Base-by-base conservation (phyloP, 2,329 filamentous ascomycete genomes). In the Huntiella omanensis region DNA sequence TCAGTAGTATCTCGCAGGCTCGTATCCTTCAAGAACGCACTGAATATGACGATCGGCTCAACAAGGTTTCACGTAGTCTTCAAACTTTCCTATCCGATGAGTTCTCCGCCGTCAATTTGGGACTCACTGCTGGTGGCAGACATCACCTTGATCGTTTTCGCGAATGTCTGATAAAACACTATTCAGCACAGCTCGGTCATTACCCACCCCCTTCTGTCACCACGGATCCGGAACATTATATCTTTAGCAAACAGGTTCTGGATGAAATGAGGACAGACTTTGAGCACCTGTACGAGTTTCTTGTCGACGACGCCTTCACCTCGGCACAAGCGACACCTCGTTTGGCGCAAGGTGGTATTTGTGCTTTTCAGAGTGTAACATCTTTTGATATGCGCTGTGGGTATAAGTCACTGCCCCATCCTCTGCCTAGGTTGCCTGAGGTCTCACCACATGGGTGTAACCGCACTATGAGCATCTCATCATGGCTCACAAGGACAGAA, bases 71-170 rank as follows among this genome's bases (percentile, higher is more conserved):
- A 1, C 59, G 57, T 40, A 74, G 74, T 55, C 60, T 91, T 2
- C 64, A 65, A n/a, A 71, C 65, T 5, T 85, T 91, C 55, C 68
- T 87, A 5, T 73, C 79, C 41, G 71, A 82, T 22, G 81, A 86
- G 50, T 62, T 87, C 3, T 80, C 77, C 0, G 68, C 79, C 41
- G 62, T 73, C 1, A 64, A 77, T 45, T 62, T 85, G n/a, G 79
- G 78, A 2, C 65, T 87, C 1, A 65, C 75, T 1, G 59, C 66
- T 1, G 71, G 68, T 1, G 70, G 74, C 3, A 66, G 77, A 51
- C 67, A 71, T 3, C 83, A 91, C 54, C 68, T 88, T 1, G 76
- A 85, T 51, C 71, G 73, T 1, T 88, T 88, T 57, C 69, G 82
- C 40, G 69, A 71, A 6, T 82, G 83, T 52, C 59, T 91, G 1